Evolutionary conservation across 2,329 filamentous ascomycete species (phyloP).

Genomic region (Ciborinia camelliae): DNA sequence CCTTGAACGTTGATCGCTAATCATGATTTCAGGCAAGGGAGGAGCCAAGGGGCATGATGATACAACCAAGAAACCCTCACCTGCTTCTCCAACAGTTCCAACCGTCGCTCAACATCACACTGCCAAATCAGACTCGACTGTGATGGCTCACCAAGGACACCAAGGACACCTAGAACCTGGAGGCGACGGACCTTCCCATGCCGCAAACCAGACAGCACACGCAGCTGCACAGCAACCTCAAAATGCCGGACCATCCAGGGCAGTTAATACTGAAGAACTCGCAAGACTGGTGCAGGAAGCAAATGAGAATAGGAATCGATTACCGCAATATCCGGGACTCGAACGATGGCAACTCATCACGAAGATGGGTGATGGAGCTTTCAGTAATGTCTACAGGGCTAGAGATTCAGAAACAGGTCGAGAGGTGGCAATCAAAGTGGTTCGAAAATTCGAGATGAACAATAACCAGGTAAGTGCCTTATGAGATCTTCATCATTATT

Average conservation of each 20-base stretch:
- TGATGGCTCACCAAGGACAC: slow-evolving; percentile 54
- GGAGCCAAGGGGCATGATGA: slow-evolving; percentile 56
- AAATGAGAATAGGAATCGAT: slow-evolving; percentile 77
- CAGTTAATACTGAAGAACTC: slow-evolving; percentile 64
- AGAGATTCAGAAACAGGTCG: slow-evolving; percentile 68
- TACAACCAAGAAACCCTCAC: slow-evolving; percentile 43
- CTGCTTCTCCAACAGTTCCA: slow-evolving; percentile 57
- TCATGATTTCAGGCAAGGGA: slow-evolving; percentile 11
- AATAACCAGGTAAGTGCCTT: slow-evolving; percentile 83
- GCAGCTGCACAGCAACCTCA: slow-evolving; percentile 59
- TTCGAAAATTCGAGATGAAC: slow-evolving; percentile 99
- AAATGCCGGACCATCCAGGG: slow-evolving; percentile 42
- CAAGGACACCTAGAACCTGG: slow-evolving; percentile 45
- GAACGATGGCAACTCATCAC: slow-evolving; percentile 84
- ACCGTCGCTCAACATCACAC: slow-evolving; percentile 39
- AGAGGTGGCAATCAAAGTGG: slow-evolving; percentile 96
- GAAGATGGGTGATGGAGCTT: slow-evolving; percentile 98
- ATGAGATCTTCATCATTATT: slow-evolving; percentile 30
- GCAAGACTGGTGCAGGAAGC: slow-evolving; percentile 89
- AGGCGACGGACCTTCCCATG: slow-evolving; percentile 59
- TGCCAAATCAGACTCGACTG: slow-evolving; percentile 54
- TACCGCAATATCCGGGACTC: slow-evolving; percentile 80
- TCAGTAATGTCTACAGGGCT: slow-evolving; percentile 97
- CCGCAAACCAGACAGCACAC: slow-evolving; percentile 61
- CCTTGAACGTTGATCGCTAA: slow-evolving; percentile 5